phyloP scores from a whole-genome alignment of 2,329 filamentous ascomycete species.

The Monilinia laxa region DNA sequence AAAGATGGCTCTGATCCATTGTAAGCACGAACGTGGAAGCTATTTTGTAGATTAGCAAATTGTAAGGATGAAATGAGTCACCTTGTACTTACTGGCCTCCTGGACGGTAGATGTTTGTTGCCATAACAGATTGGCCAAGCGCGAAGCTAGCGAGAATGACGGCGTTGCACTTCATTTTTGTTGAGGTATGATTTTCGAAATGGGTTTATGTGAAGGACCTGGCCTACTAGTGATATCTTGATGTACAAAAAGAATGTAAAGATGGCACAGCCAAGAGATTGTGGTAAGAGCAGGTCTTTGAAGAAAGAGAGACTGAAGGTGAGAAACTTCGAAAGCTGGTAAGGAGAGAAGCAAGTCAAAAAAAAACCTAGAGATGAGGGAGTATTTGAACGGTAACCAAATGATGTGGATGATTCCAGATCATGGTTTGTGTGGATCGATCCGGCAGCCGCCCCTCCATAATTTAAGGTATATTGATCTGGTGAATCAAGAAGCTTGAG shows the following conservation, averaged over 20 bases:
- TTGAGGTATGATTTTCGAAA: neutral
- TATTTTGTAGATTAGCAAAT: neutral
- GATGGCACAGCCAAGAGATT: conserved; percentile 22
- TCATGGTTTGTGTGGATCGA: conserved; percentile 11
- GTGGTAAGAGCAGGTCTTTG: conserved; percentile 10
- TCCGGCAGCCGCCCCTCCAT: conserved; percentile 15
- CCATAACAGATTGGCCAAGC: conserved; percentile 23
- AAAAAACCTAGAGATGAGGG: neutral
- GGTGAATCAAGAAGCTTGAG: conserved; percentile 18
- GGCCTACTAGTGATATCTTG: conserved; percentile 18
- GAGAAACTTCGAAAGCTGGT: conserved; percentile 21
- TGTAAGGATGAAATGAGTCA: neutral
- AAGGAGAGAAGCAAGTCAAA: neutral
- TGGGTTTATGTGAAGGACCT: conserved; percentile 9
- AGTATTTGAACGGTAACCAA: conserved; percentile 16
- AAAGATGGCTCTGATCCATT: conserved; percentile 2
- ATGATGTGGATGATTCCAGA: conserved; percentile 19
- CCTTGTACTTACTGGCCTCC: conserved; percentile 18
- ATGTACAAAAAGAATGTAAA: conserved; percentile 10
- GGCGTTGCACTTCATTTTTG: conserved; percentile 23
- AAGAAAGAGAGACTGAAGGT: conserved; percentile 22
- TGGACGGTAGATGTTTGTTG: conserved; percentile 18
- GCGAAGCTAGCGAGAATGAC: conserved; percentile 19
- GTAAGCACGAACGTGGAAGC: conserved; percentile 6
- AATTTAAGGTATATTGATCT: conserved; percentile 20